Base-by-base conservation (phyloP, 2,329 filamentous ascomycete genomes). In the Colletotrichum destructivum region DNA sequence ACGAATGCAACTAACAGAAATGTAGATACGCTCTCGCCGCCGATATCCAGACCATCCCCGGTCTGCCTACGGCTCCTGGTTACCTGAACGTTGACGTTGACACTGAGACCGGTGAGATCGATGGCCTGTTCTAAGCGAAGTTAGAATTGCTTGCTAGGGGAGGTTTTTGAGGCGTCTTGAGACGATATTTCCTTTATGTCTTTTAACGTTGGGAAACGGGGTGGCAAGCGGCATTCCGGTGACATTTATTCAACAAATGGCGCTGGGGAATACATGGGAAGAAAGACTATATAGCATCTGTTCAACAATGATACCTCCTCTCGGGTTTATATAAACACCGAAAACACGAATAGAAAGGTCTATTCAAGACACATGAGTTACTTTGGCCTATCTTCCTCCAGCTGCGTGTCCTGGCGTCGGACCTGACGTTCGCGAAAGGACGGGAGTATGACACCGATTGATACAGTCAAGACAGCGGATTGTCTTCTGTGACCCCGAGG, bases 41-140 rank as follows among this genome's bases (percentile, higher is more conserved):
- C 16, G 96, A 99, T 79, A 98, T 99, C 75, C 96, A 98, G 87
- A 99, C 96, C 1, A 99, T 99, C 75, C 96, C 96, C 16, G 96
- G 96, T 73, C 86, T 99, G 75, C 96, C 96, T 12, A 98, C 96
- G 11, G 96, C 96, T 23, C 96, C 96, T 11, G 96, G 96, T 13
- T 98, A 98, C 80, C 86, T 98, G 73, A 98, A 98, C 78, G 95
- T 98, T 56, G 96, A 98, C 76, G 92, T 93, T 47, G 92, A 96
- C 77, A 84, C 87, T 7, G 92, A 95, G 85, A 95, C 92, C n/a
- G 93, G 93, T 66, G 93, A 96, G 84, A 94, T 96, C 75, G 91
- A 94, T 70, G 93, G 96, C 6, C 88, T 99, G 68, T 99, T 98
- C 83, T 99, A 94, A 75, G 5, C 44, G 57, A 38, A 44, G 2